Evolutionary conservation across 192 early-diverging fungal genomes (phyloP).

Genomic region (Coemansia sp.): DNA sequence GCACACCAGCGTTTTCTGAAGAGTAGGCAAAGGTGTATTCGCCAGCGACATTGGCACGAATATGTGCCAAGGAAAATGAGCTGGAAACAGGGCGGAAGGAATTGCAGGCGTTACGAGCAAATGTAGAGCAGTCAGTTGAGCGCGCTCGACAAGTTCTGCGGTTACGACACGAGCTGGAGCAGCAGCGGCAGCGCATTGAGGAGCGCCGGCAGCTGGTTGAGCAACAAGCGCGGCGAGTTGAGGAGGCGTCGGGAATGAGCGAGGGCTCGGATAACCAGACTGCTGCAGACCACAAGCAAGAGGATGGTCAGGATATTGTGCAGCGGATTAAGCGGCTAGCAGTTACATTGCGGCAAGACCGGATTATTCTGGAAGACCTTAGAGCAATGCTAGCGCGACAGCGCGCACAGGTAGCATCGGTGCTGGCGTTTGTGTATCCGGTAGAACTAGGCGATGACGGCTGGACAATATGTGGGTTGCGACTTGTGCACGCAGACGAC

Average conservation of each 20-base stretch:
- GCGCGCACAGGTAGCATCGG: conserved; percentile 10
- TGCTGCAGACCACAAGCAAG: background rate
- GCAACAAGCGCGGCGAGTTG: conserved; percentile 13
- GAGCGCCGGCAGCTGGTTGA: conserved; percentile 4
- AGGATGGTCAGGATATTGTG: background rate
- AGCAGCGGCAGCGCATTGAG: background rate
- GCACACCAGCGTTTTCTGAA: background rate
- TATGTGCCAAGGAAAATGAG: conserved; percentile 14
- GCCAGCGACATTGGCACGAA: background rate
- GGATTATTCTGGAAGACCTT: conserved; percentile 43
- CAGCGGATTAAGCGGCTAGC: background rate
- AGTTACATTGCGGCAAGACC: conserved; percentile 29
- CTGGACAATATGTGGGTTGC: conserved; percentile 37
- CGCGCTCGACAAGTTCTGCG: conserved; percentile 2
- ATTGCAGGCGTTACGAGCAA: background rate
- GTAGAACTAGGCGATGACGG: conserved; percentile 14
- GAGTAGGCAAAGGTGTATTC: conserved; percentile 8
- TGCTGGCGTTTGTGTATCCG: conserved; percentile 13
- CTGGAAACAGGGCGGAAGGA: conserved; percentile 3
- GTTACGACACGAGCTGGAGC: conserved; percentile 5
- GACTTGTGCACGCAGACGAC: background rate
- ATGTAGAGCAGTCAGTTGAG: conserved; percentile 4
- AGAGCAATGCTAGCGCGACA: conserved; percentile 41
- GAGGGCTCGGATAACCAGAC: background rate
- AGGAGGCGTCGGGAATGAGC: conserved; percentile 16